phyloP scores from a whole-genome alignment of 1,284 basidiomycete genomes.

The Tetrapyrgos nigripes region DNA sequence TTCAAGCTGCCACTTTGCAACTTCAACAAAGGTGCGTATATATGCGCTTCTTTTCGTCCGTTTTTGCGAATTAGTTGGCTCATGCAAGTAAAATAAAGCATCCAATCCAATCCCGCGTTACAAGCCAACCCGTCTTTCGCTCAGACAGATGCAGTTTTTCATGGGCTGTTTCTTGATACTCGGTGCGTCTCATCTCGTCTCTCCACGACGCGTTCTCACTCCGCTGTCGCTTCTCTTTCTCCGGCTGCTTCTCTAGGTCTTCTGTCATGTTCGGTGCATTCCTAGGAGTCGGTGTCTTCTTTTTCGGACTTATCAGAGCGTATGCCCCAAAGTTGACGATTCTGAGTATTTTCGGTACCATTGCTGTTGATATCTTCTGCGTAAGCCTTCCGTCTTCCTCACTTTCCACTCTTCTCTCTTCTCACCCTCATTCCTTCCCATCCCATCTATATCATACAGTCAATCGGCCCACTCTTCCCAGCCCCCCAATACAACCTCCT shows the following conservation, averaged over 20 bases:
- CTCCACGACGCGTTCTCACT: conserved; percentile 12
- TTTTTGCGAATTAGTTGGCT: neutral
- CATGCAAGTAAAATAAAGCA: conserved; percentile 3
- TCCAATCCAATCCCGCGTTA: conserved; percentile 41
- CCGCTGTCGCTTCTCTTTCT: neutral
- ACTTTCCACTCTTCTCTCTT: neutral
- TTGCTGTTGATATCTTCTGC: conserved; percentile 59
- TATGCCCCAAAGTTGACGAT: conserved; percentile 61
- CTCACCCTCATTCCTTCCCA: neutral
- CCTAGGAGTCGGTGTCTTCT: conserved; percentile 59
- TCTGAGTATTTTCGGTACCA: conserved; percentile 54
- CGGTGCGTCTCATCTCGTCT: conserved; percentile 31
- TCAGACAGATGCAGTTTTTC: conserved; percentile 55
- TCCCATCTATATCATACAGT: conserved; percentile 29
- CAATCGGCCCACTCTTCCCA: conserved; percentile 68
- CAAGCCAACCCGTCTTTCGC: conserved; percentile 55
- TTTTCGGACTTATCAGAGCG: conserved; percentile 59
- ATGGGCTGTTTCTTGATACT: conserved; percentile 64
- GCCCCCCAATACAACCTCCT: conserved; percentile 59
- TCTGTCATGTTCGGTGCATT: conserved; percentile 63
- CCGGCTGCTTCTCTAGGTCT: conserved; percentile 45
- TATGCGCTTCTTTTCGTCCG: neutral
- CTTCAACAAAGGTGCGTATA: conserved; percentile 32
- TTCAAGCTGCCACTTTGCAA: conserved; percentile 48
- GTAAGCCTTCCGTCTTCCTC: conserved; percentile 34